Evolutionary conservation across 768 basidiomycete genomes (phyloP), one percentile per base, ranked within the genome.

Genomic region (Termitomyces sp.): DNA sequence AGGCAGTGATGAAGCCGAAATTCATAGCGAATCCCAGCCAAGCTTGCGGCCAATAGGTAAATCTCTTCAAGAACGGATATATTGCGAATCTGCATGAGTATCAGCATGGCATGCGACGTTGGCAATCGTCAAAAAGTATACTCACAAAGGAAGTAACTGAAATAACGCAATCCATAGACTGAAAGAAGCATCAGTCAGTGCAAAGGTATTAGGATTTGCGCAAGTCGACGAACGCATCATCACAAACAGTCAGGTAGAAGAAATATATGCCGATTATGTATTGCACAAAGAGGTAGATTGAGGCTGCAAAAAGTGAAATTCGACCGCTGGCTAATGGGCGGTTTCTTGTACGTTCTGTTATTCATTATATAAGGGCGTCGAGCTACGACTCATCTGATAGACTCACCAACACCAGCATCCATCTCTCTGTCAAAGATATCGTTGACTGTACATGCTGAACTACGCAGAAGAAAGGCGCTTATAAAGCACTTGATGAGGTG

Each of bases 11-110:
- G 58, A 80, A 72, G 13, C 82, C 78, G 55, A 82, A 81, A 60
- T 80, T 83, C 78, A 84, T 82, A 8, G 79, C 79, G 54, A 83
- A 70, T 26, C 83, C 83, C 1, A 85, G 76, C 81, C 80, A 84
- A 0, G 81, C 81, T 62, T 85, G 83, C 0, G 83, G 83, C 82
- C 82, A 85, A 59, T 82, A 69, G 0, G 83, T 84, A 39, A 77
- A 67, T 8, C 83, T 74, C 62, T 85, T 85, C 53, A 84, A 69
- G 8, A 84, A 71, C 13, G 83, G 83, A 64, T 80, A 82, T 50
- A 79, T 66, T 8, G 72, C 71, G 59, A 75, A 75, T 37, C 76
- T 78, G 8, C 16, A 47, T 0, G 27, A 32, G 5, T 20, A 34
- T 50, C 24, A 51, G 24, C 5, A 13, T 31, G 47, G 12, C 9